These are phyloP conservation scores for Trichoderma afroharzianum DNA, from an alignment of 2,329 filamentous ascomycete species.

Conservation along the genomic window DNA sequence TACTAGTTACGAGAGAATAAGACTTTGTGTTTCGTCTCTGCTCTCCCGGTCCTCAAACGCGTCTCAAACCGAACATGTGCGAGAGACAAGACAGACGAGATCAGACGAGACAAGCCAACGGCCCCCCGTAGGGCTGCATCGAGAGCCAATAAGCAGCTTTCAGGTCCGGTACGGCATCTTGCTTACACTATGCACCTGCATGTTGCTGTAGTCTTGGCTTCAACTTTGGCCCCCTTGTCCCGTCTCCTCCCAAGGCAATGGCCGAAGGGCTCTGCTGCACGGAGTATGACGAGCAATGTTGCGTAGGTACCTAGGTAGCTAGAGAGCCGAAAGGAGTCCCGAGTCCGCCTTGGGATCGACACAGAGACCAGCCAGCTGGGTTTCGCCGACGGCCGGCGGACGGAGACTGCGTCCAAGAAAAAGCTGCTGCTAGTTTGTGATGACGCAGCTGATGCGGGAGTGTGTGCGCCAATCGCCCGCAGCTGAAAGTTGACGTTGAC, in stretches of 20 bases:
- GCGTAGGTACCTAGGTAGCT: background rate
- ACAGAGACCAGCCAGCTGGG: background rate
- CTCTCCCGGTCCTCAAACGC: background rate
- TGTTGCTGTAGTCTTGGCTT: too few species aligned
- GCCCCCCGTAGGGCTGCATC: background rate
- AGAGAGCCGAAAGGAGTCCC: background rate
- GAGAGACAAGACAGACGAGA: background rate
- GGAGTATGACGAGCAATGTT: background rate
- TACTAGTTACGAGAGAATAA: background rate
- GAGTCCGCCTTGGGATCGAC: slow-evolving; percentile 1
- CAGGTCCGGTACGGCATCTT: background rate
- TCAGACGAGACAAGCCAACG: background rate
- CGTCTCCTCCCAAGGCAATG: background rate
- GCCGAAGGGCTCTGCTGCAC: background rate
- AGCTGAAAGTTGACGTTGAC: background rate
- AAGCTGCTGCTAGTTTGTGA: background rate
- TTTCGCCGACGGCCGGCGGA: background rate
- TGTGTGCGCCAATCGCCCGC: background rate
- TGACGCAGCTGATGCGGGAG: slow-evolving; percentile 1
- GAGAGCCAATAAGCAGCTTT: background rate
- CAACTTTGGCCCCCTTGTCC: background rate
- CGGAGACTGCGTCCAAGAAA: background rate
- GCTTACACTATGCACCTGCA: background rate
- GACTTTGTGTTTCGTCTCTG: background rate
- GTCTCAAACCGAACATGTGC: background rate